phyloP scores from a whole-genome alignment of 257 asterid species.

The Coffea canephora region DNA sequence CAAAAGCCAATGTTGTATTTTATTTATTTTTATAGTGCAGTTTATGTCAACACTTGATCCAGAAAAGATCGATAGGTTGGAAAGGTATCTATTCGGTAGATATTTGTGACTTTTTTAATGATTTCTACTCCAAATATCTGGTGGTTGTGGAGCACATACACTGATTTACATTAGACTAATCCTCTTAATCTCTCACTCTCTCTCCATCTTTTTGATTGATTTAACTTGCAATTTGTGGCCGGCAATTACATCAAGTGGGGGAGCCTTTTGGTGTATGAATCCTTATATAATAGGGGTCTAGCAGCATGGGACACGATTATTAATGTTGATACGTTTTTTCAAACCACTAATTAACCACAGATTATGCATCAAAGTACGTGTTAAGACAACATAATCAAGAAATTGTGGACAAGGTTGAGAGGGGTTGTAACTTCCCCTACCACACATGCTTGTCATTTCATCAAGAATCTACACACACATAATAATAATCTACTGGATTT shows the following conservation, averaged over 20 bases:
- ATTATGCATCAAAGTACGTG: not conserved
- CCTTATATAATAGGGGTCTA: not conserved
- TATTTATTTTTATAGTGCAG: too few relatives aligned
- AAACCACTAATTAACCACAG: conserved; percentile 1
- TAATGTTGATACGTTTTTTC: not conserved
- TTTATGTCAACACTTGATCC: not conserved
- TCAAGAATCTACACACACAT: not conserved
- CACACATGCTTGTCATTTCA: conserved; percentile 19
- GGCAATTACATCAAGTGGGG: conserved; percentile 35
- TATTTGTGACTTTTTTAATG: conserved; percentile 29
- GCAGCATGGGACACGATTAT: not conserved
- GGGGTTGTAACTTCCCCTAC: not conserved
- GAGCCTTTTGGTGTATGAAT: conserved; percentile 7
- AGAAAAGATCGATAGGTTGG: not conserved
- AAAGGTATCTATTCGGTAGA: conserved; percentile 17
- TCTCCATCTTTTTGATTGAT: conserved; percentile 11
- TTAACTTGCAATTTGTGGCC: conserved; percentile 32
- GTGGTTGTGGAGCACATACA: conserved; percentile 13
- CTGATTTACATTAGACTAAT: not conserved
- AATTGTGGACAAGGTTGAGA: conserved; percentile 5
- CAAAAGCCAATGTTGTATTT: too few relatives aligned
- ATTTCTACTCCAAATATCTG: conserved; percentile 29
- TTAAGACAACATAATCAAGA: not conserved
- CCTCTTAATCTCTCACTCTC: not conserved
- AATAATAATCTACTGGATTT: not conserved